These are phyloP conservation scores for Fistulifera solaris DNA, from an alignment of 108 stramenopile species.

Conservation along the genomic window DNA sequence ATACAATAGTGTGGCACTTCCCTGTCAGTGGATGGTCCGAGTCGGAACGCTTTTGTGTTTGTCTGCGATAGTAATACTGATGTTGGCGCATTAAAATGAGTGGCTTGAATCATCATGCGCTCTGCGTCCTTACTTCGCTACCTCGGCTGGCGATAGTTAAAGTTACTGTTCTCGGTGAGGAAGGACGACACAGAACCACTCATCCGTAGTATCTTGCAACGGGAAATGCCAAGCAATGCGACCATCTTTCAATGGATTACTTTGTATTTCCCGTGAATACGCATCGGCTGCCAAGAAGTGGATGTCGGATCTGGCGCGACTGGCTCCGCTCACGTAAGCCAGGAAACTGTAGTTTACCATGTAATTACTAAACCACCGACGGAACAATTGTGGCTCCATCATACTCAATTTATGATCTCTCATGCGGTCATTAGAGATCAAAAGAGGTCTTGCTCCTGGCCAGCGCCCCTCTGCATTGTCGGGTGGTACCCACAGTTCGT, in stretches of 20 bases:
- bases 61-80: conserved; percentile 15
- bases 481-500: conserved; percentile 38
- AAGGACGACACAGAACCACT: conserved; percentile 11
- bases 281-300: conserved; percentile 68
- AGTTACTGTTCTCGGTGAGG: background rate
- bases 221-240: conserved; percentile 75
- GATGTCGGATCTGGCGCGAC: conserved; percentile 32
- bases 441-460: conserved; percentile 70
- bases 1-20: conserved; percentile 45
- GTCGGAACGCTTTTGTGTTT: conserved; percentile 27
- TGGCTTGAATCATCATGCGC: background rate
- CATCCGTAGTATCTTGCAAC: conserved; percentile 17
- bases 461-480: conserved; percentile 46
- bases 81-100: background rate
- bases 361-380: conserved; percentile 75
- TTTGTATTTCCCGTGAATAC: conserved; percentile 84
- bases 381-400: conserved; percentile 68
- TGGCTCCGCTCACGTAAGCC: conserved; percentile 50
- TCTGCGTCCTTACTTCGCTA: no score
- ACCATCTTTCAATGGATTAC: conserved; percentile 8
- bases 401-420: conserved; percentile 75
- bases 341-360: conserved; percentile 77
- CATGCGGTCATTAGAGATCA: conserved; percentile 82
- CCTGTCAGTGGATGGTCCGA: conserved; percentile 57
- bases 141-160: background rate